Evolutionary conservation across 495 filamentous ascomycete species (phyloP), one percentile per base, ranked within the genome.

Genomic region (Penicillium robsamsonii): DNA sequence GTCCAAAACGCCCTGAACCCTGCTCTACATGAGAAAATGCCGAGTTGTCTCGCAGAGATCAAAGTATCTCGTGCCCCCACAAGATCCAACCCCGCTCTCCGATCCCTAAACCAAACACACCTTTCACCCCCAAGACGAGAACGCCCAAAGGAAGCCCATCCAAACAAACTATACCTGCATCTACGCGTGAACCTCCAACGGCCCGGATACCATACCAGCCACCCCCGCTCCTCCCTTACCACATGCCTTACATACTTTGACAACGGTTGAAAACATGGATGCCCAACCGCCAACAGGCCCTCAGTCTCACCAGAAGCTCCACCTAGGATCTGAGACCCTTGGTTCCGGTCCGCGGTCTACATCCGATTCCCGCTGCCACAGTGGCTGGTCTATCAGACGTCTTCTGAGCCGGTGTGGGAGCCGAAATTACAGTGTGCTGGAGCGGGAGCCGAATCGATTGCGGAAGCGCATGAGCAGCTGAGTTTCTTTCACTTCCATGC

Each of bases 381-480:
- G 41, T 37, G 64, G 69, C 27, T 71, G 75, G 74, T 76, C 73
- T 5, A 57, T 78, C 51, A 70, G 67, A 50, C 66, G 70, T 52
- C 62, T 77, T n/a, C 58, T 78, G 42, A 70, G 67, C 42, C 64
- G 71, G 41, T 70, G 70, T 49, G 58, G 67, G 43, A 76, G 68
- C 55, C 64, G 68, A 44, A 64, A 69, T 47, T 78, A 78, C 69
- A 63, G 66, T 11, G 64, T 75, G 18, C 57, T 78, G 43, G 75
- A 79, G 48, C 62, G 72, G 60, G 70, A 78, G 60, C 71, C 75
- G 50, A 77, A 78, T 61, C 67, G 75, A 38, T 59, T 75, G 57
- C 56, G 77, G 58, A 74, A 73, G 65, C 70, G 74, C 44, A 62
- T 57, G 46, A 68, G 64, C 47, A 48, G 61, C 45, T 66, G 45